These are phyloP conservation scores for Avena atlantica DNA, from an alignment of 176 grass and related monocot genomes.

Conservation along the genomic window DNA sequence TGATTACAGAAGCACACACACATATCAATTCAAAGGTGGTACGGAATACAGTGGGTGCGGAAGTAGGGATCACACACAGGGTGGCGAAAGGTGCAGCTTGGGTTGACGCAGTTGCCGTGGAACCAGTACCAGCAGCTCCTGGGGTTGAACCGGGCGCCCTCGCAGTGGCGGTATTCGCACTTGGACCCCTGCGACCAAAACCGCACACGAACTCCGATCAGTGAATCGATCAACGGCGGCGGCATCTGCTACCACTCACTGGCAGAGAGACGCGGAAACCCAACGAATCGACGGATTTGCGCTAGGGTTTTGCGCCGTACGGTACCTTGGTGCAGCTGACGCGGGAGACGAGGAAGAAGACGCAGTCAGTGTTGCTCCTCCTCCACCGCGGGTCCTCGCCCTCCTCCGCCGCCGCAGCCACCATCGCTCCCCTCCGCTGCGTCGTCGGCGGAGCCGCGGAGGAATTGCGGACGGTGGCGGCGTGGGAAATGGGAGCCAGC, in stretches of 20 bases:
- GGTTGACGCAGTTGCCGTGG: constrained; percentile 52
- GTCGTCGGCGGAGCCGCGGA: constrained; percentile 5
- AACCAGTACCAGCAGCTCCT: constrained; percentile 60
- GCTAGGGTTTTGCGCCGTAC: constrained; percentile 38
- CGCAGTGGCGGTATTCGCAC: constrained; percentile 58
- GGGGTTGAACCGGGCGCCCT: constrained; percentile 53
- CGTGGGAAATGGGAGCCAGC: constrained; percentile 33
- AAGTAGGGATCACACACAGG: constrained; percentile 41
- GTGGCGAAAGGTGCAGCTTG: constrained; percentile 58
- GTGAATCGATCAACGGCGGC: neutral
- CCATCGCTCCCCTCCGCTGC: constrained; percentile 31
- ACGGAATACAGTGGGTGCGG: neutral
- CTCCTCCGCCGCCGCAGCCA: neutral
- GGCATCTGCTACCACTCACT: neutral
- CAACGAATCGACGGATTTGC: neutral
- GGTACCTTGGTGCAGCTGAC: constrained; percentile 50
- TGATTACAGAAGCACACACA: constrained; percentile 24
- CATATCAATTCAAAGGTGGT: neutral
- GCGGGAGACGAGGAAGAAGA: constrained; percentile 46
- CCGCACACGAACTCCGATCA: constrained; percentile 14
- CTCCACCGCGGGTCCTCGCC: constrained; percentile 33
- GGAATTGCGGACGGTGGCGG: constrained; percentile 12
- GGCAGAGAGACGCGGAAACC: neutral
- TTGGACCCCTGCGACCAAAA: constrained; percentile 46
- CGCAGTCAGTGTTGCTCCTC: constrained; percentile 40